Base-by-base conservation (phyloP, 768 basidiomycete species). In the Russula sp. region DNA sequence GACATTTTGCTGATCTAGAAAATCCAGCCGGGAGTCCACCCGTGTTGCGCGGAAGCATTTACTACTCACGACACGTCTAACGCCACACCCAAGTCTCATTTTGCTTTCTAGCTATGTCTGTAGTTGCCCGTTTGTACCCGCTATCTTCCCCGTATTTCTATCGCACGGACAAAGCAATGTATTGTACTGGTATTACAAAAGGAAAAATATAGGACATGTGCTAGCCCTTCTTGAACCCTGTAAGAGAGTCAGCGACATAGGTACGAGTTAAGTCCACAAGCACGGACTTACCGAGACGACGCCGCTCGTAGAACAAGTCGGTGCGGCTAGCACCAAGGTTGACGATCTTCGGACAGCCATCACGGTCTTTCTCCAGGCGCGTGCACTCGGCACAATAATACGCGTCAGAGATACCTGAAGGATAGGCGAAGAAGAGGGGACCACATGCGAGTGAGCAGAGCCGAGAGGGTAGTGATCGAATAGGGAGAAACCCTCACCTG, bases 331-430 rank as follows among this genome's bases (percentile, higher is more conserved):
- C 94, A 62, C 94, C 94, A n/a, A 97, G 80, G 72, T 97, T 96
- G 65, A 96, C 93, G 70, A 96, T 94, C 83, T 98, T 98, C 8
- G 94, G 94, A 78, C 97, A 99, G 0, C 97, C 97, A 74, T 99
- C 97, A 40, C 97, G 80, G 70, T 98, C 95, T 72, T 98, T 98
- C 73, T 99, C 97, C 55, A 98, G 77, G 55, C 95, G 80, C n/a
- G 91, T 94, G 71, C 93, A 98, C 77, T 96, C 94, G 1, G 96
- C 95, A 67, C 97, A 99, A 71, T 99, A 99, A 75, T 98, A 98
- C 3, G 97, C 97, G 73, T 99, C 97, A 31, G 95, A 98, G 55
- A 99, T 97, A 71, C 96, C 96, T 96, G 59, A 44, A 13, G 47
- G 10, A 14, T n/a, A 31, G 9, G 48, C 6, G 34, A 11, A 2